Evolutionary conservation across 495 filamentous ascomycete genomes (phyloP).

Genomic region (Penicillium argentinense): DNA sequence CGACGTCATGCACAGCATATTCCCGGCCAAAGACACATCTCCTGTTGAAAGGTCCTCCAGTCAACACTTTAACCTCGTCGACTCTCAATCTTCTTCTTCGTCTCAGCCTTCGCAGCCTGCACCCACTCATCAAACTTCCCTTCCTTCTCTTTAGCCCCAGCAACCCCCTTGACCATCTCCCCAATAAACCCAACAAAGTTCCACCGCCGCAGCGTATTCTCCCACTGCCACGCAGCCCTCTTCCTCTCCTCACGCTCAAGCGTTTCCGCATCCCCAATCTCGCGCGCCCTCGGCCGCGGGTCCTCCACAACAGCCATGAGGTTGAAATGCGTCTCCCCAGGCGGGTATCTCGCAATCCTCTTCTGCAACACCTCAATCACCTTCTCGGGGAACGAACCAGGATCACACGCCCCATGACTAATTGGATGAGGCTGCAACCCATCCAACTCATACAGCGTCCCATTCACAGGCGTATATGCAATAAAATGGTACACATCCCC

Average conservation of each 20-base stretch:
- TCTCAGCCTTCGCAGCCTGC: slow-evolving; percentile 70
- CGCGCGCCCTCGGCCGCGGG: slow-evolving; percentile 67
- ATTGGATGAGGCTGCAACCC: slow-evolving; percentile 92
- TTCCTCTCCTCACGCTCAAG: slow-evolving; percentile 81
- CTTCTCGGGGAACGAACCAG: slow-evolving; percentile 71
- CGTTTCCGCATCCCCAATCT: slow-evolving; percentile 79
- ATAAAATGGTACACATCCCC: slow-evolving; percentile 96
- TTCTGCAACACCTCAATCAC: slow-evolving; percentile 85
- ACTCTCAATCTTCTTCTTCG: slow-evolving; percentile 62
- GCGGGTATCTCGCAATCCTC: slow-evolving; percentile 81
- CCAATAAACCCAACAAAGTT: slow-evolving; percentile 97
- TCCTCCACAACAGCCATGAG: slow-evolving; percentile 89
- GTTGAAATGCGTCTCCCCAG: slow-evolving; percentile 91
- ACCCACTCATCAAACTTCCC: slow-evolving; percentile 75
- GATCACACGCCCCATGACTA: slow-evolving; percentile 71
- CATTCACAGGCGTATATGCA: slow-evolving; percentile 82
- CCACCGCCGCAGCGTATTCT: slow-evolving; percentile 88
- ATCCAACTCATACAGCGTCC: slow-evolving; percentile 88
- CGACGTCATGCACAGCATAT: slow-evolving; percentile 4
- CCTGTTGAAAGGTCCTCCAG: no score
- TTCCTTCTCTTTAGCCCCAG: slow-evolving; percentile 60
- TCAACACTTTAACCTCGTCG: slow-evolving; percentile 11
- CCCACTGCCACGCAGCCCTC: slow-evolving; percentile 85
- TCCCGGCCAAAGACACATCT: no score
- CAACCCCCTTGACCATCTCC: slow-evolving; percentile 86